Percentiles rank a stretch among this genome's conserved stretches.
These are phyloP conservation scores for Beauveria caledonica DNA, from an alignment of 2,329 filamentous ascomycete genomes.

Conservation along the genomic window DNA sequence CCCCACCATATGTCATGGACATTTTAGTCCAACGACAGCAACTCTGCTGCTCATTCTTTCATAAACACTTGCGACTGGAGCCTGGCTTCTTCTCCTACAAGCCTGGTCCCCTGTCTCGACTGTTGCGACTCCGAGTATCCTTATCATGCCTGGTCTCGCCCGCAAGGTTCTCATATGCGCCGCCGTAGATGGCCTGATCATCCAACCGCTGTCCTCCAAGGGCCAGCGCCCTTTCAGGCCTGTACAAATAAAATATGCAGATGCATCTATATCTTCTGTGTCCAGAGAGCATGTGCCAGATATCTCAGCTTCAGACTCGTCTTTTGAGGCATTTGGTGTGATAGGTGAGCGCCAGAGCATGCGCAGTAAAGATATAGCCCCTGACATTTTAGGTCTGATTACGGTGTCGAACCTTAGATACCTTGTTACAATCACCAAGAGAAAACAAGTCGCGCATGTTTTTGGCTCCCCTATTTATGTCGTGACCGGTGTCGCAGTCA, in stretches of 20 bases:
- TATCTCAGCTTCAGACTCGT: slow-evolving; percentile 34
- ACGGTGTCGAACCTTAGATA: slow-evolving; percentile 75
- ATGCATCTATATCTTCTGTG: slow-evolving; percentile 38
- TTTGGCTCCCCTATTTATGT: slow-evolving; percentile 76
- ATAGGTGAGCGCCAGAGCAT: slow-evolving; percentile 35
- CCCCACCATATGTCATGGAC: slow-evolving; percentile 9
- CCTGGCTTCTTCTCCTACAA: neutral
- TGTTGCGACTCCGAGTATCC: neutral
- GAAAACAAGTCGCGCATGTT: slow-evolving; percentile 83
- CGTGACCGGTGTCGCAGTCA: slow-evolving; percentile 82
- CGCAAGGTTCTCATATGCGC: slow-evolving; percentile 76
- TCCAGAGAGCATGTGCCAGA: slow-evolving; percentile 39
- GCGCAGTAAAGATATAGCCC: slow-evolving; percentile 5
- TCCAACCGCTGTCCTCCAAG: slow-evolving; percentile 61
- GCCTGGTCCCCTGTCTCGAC: neutral
- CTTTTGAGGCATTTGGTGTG: slow-evolving; percentile 53
- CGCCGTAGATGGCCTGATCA: slow-evolving; percentile 71
- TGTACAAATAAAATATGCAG: slow-evolving; percentile 63
- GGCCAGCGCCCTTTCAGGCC: slow-evolving; percentile 47
- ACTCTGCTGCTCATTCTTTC: neutral
- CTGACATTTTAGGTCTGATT: slow-evolving; percentile 57
- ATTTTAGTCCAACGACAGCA: neutral
- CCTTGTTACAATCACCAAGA: slow-evolving; percentile 76
- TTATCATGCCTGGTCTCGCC: slow-evolving; percentile 63
- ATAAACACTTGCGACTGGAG: neutral